Evolutionary conservation across 257 asterid species (phyloP).

Genomic region (Salvia hispanica): DNA sequence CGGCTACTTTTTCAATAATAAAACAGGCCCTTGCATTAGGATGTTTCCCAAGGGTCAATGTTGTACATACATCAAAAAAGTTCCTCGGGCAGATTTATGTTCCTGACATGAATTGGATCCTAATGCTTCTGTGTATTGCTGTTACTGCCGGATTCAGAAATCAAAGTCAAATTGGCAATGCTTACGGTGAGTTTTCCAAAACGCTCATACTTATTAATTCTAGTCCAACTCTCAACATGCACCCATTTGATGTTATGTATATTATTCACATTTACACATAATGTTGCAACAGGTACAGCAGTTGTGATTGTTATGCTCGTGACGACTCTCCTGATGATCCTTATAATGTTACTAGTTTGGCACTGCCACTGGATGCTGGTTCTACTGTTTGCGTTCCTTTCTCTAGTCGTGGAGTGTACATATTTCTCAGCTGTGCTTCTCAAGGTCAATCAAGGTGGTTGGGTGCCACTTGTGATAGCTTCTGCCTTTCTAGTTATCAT

Average conservation of each 20-base stretch:
- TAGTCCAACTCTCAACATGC: background rate
- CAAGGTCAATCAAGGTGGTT: constrained; percentile 80
- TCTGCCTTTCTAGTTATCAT: constrained; percentile 63
- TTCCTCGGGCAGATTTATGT: constrained; percentile 71
- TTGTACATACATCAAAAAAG: constrained; percentile 83
- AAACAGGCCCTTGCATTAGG: constrained; percentile 78
- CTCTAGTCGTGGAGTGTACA: constrained; percentile 58
- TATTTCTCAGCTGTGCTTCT: constrained; percentile 67
- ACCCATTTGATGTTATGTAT: background rate
- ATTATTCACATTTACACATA: background rate
- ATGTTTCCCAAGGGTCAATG: constrained; percentile 78
- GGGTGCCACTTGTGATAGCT: constrained; percentile 76
- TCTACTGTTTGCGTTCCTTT: constrained; percentile 53
- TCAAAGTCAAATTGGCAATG: constrained; percentile 77
- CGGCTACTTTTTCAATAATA: constrained; percentile 76
- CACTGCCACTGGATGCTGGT: constrained; percentile 70
- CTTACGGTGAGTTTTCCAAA: constrained; percentile 58
- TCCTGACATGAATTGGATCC: constrained; percentile 80
- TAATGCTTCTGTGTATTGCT: constrained; percentile 76
- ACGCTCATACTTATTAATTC: background rate
- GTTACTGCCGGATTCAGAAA: constrained; percentile 77
- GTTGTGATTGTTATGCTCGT: constrained; percentile 80
- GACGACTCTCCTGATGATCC: constrained; percentile 71
- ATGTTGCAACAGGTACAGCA: constrained; percentile 57
- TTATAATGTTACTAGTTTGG: constrained; percentile 75